Evolutionary conservation across 805 yeast species (phyloP), one percentile per base, ranked within the genome.

Genomic region (Phaffomyces opuntiae): DNA sequence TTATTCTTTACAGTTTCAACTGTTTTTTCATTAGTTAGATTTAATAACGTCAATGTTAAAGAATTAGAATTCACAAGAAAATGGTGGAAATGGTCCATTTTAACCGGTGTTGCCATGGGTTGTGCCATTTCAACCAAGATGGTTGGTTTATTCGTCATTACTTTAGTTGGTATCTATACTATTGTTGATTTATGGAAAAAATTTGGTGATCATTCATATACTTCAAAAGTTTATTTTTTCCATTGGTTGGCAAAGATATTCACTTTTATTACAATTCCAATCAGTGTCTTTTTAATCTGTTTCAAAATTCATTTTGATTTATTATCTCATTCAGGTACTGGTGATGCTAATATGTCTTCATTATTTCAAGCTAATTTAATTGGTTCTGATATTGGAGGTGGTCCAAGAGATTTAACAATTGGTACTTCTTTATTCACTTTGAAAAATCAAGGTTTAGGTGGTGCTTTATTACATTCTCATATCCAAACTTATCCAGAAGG

Each of bases 31-130:
- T 77, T 90, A 61, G 74, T 79, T 43, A 74, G 84, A 66, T 82
- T 87, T 68, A 83, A 87, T 67, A 78, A 74, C 55, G 69, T 75
- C 57, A 45, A 45, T 32, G 29, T 29, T 37, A 65, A 72, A 37
- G 73, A 72, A 36, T 61, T 67, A 43, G 69, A 70, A 33, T 87
- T 90, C 60, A 61, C 85, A 12, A 70, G 81, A 58, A 75, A 78
- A 60, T 91, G 99, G 97, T 93, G 96, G 96, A 80, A 80, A 62
- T 91, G 97, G 96, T 67, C 93, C 43, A 55, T 83, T 24, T 67
- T 85, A 48, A 85, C 96, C 9, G 99, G 99, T 53, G 68, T 88
- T 43, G 72, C 80, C 39, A 80, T 93, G 57, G 98, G 99, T 37
- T 86, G 93, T 64, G 85, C 90, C 17, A 83, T 91, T 61, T 84